Evolutionary conservation across 441 rosid species (phyloP), one percentile per base, ranked within the genome.

Genomic region (Eruca vesicaria): DNA sequence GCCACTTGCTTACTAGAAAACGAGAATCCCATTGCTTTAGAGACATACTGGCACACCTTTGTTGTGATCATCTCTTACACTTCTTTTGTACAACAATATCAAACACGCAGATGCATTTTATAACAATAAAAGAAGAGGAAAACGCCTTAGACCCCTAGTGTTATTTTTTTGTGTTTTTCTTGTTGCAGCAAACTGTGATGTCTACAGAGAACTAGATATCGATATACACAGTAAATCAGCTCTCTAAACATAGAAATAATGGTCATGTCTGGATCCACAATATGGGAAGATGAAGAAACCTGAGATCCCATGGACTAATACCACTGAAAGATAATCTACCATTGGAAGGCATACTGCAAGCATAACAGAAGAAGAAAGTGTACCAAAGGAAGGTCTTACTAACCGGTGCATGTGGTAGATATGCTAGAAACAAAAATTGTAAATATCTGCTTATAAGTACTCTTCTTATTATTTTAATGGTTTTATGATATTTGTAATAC

Each of bases 351-450:
- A 23, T 23, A 23, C 26, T 23, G 26, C 26, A 23, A 33, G 57
- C 19, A 75, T 61, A 52, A 23, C 32, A 74, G 3, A 35, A 56
- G 28, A 36, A 36, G 33, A 53, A 18, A 67, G 21, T 29, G 53
- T 52, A 19, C 14, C 4, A 57, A 18, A 26, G 2, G 11, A 56
- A 16, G 41, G 10, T 23, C 5, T 23, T 50, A 66, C 83, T 79
- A 60, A 89, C 97, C 72, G 74, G 56, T 63, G 85, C 77, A 38
- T 86, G 89, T 3, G 87, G 84, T 26, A 82, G 81, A 66, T 82
- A 84, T 63, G 84, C 70, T 60, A 23, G 26, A 23, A 23, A 23
- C 26, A 23, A 23, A 23, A 23, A 23, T 3, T 23, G 26, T 23
- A 23, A 3, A 23, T 23, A 23, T 23, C 26, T 23, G 26, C 26